Evolutionary conservation across 768 basidiomycete genomes (phyloP), one percentile per base, ranked within the genome.

Genomic region (Cystobasidiopsis lactophilus): DNA sequence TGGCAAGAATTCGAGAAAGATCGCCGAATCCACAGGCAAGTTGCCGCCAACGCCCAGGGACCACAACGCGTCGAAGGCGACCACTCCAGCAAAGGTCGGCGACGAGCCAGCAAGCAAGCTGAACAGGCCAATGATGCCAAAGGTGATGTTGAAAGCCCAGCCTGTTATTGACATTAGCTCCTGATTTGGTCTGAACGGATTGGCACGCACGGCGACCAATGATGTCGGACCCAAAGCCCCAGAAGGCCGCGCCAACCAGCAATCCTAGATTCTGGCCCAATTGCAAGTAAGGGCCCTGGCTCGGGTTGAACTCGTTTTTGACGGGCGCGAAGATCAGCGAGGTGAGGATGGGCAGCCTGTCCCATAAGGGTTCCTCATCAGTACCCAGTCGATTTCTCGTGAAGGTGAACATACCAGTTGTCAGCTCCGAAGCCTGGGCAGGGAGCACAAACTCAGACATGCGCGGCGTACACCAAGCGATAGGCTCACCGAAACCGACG

Each of bases 111-210:
- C 55, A 50, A 69, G 58, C 5, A 66, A 44, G 27, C 66, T 66
- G 45, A 68, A 67, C 27, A 69, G 54, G 14, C 61, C 61, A 5
- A 65, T 61, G 53, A 69, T 63, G 46, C 67, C 47, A 58, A 66
- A 66, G 11, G 66, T 67, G 19, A 67, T 52, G 60, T 70, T 69
- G 63, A 69, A 70, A 7, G 65, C 65, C 66, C 65, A 67, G n/a
- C n/a, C n/a, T n/a, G n/a, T n/a, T n/a, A n/a, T n/a, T n/a, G n/a
- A n/a, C n/a, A n/a, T n/a, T n/a, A n/a, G n/a, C n/a, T n/a, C n/a
- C n/a, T n/a, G n/a, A n/a, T n/a, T n/a, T n/a, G n/a, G n/a, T n/a
- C n/a, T n/a, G n/a, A n/a, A n/a, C n/a, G n/a, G n/a, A n/a, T n/a
- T n/a, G n/a, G n/a, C n/a, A n/a, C n/a, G n/a, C n/a, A 35, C 58